These are phyloP conservation scores for Amanita pallidorosea DNA, from an alignment of 768 basidiomycete genomes.

Conservation along the genomic window DNA sequence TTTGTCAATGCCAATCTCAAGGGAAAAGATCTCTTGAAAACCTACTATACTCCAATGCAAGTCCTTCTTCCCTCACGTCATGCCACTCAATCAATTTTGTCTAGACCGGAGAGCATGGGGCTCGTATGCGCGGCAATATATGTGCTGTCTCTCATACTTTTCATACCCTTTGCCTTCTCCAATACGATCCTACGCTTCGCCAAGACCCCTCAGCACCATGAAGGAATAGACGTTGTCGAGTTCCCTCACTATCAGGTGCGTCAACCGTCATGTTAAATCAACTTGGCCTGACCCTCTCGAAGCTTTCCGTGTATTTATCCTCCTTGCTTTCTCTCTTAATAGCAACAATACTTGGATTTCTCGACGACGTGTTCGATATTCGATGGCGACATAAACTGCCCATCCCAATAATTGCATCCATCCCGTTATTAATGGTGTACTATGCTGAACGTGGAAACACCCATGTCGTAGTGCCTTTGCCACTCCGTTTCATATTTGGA, in stretches of 20 bases:
- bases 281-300: neutral
- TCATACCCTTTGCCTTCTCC: conserved; percentile 94
- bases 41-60: conserved; percentile 60
- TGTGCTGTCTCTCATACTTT: conserved; percentile 76
- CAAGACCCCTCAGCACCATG: conserved; percentile 29
- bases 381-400: conserved; percentile 98
- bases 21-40: conserved; percentile 84
- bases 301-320: conserved; percentile 91
- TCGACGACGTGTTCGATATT: conserved; percentile 97
- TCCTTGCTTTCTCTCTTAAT: conserved; percentile 86
- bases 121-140: conserved; percentile 87
- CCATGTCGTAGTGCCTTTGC: conserved; percentile 85
- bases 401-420: conserved; percentile 90
- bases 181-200: conserved; percentile 44
- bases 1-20: conserved; percentile 77
- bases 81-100: neutral
- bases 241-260: conserved; percentile 74
- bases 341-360: conserved; percentile 88
- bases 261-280: neutral
- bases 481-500: conserved; percentile 61
- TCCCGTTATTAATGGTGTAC: conserved; percentile 93
- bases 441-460: conserved; percentile 93
- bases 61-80: conserved; percentile 14
- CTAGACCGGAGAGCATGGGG: conserved; percentile 91
- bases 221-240: conserved; percentile 56